phyloP scores from a whole-genome alignment of 805 yeast species.

The Candida berthetii region DNA sequence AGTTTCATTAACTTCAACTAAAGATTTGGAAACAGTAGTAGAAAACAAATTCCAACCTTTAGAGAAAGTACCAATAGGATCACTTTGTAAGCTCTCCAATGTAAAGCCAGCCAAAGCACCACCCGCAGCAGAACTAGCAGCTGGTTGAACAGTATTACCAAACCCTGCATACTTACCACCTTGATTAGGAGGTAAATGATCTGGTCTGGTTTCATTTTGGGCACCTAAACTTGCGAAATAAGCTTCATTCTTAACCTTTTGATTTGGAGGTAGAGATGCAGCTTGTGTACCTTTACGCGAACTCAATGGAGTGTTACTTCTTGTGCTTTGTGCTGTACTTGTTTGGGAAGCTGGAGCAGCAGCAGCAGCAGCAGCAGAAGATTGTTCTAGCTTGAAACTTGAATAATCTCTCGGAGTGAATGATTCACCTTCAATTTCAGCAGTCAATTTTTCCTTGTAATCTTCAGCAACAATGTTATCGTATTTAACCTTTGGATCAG shows the following conservation, averaged over 20 bases:
- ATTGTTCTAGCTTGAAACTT: conserved; percentile 9
- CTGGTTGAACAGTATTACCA: conserved; percentile 69
- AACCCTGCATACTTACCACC: conserved; percentile 93
- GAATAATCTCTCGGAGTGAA: conserved; percentile 58
- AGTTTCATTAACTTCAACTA: conserved; percentile 77
- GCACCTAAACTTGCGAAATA: conserved; percentile 80
- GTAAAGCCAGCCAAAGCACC: conserved; percentile 53
- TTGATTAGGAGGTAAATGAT: conserved; percentile 79
- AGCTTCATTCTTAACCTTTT: conserved; percentile 59
- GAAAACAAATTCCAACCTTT: conserved; percentile 96
- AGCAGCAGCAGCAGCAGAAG: too few species aligned
- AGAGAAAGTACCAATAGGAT: conserved; percentile 85
- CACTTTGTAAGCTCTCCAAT: conserved; percentile 64
- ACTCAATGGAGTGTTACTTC: conserved; percentile 21
- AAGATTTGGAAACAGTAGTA: conserved; percentile 75
- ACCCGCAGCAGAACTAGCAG: conserved; percentile 13
- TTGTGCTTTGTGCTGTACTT: conserved; percentile 2
- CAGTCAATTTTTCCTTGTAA: conserved; percentile 75
- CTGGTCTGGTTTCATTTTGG: conserved; percentile 67
- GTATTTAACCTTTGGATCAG: conserved; percentile 71
- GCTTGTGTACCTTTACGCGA: conserved; percentile 36
- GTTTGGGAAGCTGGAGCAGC: not conserved
- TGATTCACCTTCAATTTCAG: conserved; percentile 65
- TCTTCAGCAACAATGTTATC: conserved; percentile 92
- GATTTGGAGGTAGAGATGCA: conserved; percentile 14